Evolutionary conservation across 2,329 filamentous ascomycete genomes (phyloP).

Genomic region (Cercospora beticola): DNA sequence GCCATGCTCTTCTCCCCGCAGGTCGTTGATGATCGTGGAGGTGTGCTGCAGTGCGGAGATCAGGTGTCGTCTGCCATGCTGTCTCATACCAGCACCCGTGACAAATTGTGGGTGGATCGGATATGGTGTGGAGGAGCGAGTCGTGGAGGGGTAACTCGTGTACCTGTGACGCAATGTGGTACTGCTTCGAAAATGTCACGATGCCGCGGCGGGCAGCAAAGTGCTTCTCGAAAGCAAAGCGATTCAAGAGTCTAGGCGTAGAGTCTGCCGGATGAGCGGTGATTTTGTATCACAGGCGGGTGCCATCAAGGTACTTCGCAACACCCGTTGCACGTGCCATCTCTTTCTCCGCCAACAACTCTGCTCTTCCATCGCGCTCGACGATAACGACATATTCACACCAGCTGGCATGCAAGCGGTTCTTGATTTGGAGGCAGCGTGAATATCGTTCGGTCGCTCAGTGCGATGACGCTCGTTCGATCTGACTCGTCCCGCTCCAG

Average conservation of each 20-base stretch:
- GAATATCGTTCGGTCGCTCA: not conserved
- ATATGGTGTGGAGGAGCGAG: not conserved
- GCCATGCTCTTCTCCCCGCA: not conserved
- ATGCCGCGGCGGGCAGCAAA: not conserved
- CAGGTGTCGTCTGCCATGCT: not conserved
- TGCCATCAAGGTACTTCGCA: constrained; percentile 4
- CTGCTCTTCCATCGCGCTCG: not conserved
- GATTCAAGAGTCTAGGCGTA: not conserved
- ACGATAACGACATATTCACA: not conserved
- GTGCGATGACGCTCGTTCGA: not conserved
- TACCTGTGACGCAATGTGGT: constrained; percentile 7
- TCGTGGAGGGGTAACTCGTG: not conserved
- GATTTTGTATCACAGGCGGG: not conserved
- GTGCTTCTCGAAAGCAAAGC: not conserved
- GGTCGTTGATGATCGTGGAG: not conserved
- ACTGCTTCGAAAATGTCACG: not conserved
- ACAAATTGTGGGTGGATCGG: not conserved
- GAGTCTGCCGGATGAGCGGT: not conserved
- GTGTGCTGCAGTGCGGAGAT: not conserved
- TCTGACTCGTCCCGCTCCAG: not conserved
- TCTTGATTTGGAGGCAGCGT: not conserved
- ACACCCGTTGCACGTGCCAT: not conserved
- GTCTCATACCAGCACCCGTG: not conserved
- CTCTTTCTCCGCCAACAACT: not conserved
- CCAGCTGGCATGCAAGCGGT: not conserved